Conservation (phyloP, 306 rosid species). For the Hippophae gyantsensis region DNA sequence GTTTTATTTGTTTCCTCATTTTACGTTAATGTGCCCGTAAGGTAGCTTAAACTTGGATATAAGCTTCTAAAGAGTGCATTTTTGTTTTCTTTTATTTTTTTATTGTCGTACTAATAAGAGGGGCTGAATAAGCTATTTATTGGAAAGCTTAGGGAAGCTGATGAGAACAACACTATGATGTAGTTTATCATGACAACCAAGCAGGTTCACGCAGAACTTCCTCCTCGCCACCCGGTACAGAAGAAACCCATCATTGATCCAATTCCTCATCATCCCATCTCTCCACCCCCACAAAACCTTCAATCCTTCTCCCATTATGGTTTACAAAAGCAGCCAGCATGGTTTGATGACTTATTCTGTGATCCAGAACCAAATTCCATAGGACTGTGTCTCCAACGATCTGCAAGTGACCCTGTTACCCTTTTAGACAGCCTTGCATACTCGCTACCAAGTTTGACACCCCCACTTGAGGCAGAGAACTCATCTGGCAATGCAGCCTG, state of each 20-base stretch:
- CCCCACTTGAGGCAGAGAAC: conserved; percentile 10
- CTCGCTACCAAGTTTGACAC: conserved; percentile 13
- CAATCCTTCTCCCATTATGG: conserved; percentile 14
- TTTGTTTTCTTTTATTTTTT: neutral
- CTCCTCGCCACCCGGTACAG: conserved; percentile 41
- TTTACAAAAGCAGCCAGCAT: conserved; percentile 28
- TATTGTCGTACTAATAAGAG: conserved; percentile 1
- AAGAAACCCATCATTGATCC: conserved; percentile 23
- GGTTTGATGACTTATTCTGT: conserved; percentile 29
- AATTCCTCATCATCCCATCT: conserved; percentile 9
- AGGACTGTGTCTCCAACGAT: conserved; percentile 22
- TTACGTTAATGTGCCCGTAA: conserved; percentile 5
- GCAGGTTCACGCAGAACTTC: conserved; percentile 35
- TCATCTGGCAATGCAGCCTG: conserved; percentile 16
- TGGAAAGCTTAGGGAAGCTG: conserved; percentile 13
- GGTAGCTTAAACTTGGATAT: conserved; percentile 12
- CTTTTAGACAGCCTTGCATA: conserved; percentile 27
- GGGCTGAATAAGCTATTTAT: conserved; percentile 6
- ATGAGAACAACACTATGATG: conserved; percentile 14
- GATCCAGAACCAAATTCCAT: conserved; percentile 17
- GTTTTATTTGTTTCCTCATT: neutral
- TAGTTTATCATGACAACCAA: conserved; percentile 35
- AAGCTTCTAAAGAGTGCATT: conserved; percentile 8
- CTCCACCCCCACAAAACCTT: conserved; percentile 9
- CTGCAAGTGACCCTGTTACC: conserved; percentile 33